Percentiles rank a stretch among this genome's conserved stretches.
Evolutionary conservation across 345 rosid species (phyloP).

Genomic region (Reutealis trisperma): DNA sequence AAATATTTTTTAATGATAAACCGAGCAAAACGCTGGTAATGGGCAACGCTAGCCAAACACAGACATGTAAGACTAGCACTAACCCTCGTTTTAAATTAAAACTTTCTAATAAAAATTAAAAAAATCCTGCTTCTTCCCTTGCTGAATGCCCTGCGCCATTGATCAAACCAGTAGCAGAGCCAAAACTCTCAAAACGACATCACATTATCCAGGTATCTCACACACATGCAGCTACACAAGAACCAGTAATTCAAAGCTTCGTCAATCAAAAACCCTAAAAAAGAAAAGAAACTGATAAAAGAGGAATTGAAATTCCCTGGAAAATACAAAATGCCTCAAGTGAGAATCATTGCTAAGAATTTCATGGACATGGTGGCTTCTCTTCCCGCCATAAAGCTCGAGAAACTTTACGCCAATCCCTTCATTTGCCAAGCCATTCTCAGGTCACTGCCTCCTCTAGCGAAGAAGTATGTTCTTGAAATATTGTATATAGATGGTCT

Average conservation of each 20-base stretch:
- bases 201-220: not conserved
- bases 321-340: constrained; percentile 65
- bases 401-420: constrained; percentile 68
- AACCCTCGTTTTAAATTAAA: no score
- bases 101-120: no score
- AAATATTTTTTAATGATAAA: no score
- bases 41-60: no score
- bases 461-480: constrained; percentile 81
- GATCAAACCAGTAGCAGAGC: not conserved
- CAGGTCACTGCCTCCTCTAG: constrained; percentile 91
- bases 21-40: no score
- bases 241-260: not conserved
- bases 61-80: no score
- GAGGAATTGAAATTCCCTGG: not conserved
- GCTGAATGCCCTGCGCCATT: not conserved
- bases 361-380: constrained; percentile 99
- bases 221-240: not conserved
- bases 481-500: constrained; percentile 61
- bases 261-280: not conserved
- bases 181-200: not conserved
- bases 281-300: not conserved
- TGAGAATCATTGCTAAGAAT: constrained; percentile 81
- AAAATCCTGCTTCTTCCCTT: not conserved
- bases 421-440: constrained; percentile 95
- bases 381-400: constrained; percentile 82